Base-by-base conservation (phyloP, 1,284 basidiomycete genomes). In the Heterobasidion parviporum region DNA sequence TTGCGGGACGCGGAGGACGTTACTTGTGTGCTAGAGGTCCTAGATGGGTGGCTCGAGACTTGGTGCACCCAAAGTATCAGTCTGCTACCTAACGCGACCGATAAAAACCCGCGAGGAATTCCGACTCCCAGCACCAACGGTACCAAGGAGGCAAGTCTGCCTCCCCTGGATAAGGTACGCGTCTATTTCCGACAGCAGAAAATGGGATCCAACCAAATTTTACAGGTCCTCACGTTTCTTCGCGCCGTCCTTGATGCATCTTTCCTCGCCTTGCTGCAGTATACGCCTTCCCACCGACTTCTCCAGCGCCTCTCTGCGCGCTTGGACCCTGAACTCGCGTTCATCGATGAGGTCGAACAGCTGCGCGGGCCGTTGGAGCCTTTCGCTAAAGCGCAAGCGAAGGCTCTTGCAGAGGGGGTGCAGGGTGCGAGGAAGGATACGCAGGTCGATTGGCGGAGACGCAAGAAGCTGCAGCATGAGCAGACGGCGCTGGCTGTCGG, bases 221-320 rank as follows among this genome's bases (percentile, higher is more conserved):
- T 34, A 8, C 61, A 88, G 83, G 68, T 82, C 48, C 68, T 85
- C 20, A 61, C 67, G 1, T 86, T 89, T 70, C 64, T 85, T 8
- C 82, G 85, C 67, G 72, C 74, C 6, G 64, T 88, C 54, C 72
- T 90, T 26, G 88, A 90, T 65, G 76, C 86, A 0, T 82, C 80
- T 7, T 87, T 87, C 66, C 72, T 89, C 47, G 68, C 75, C 0
- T 73, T 90, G 33, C 71, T 90, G 9, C 78, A 83, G 58, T 73
- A 86, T 62, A 66, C 74, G 7, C 79, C 82, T 0, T 74, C 84
- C 2, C 80, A 85, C 60, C 60, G 62, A 32, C 62, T 81, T 45
- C 69, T 90, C 12, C 74, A 68, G 38, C 69, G 66, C 8, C 70
- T 87, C 35, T 71, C 78, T 36, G 66, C 73, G 1, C 74, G 76